Base-by-base conservation (phyloP, 768 basidiomycete species). In the Xanthoconium stramineum region DNA sequence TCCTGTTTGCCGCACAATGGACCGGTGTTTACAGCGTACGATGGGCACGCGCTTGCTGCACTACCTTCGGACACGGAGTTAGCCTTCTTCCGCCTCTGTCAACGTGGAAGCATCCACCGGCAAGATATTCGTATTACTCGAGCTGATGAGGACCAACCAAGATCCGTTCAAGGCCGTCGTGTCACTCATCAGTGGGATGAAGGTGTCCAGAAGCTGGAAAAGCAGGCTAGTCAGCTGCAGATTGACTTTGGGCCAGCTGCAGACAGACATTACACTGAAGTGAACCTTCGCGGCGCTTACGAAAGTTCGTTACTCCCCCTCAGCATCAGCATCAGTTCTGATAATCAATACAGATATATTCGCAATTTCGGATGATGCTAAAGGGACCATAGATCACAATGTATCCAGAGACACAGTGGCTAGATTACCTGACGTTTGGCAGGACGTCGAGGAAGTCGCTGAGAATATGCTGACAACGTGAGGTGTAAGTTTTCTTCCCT, bases 391-490 rank as follows among this genome's bases (percentile, higher is more conserved):
- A 4, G 70, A 79, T 43, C 69, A 66, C 6, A 71, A 76, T 45
- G 68, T 69, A 1, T 73, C 81, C 9, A 74, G 81, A 56, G 76
- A 83, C 36, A 61, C 80, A 19, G 58, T 88, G 15, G 82, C 85
- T 19, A 74, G 68, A 38, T 76, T 89, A 57, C 78, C 83, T 0
- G 70, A 71, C 8, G 82, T 82, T 59, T 85, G 83, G 81, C 80
- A 83, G 61, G 72, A 74, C n/a, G 57, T 70, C 4, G 80, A 83
- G 53, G 69, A 65, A 29, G 74, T 77, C 3, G 61, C 75, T 1
- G 83, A 85, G 38, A 74, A 82, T 50, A 73, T 86, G 59, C 61
- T 90, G 28, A 91, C 86, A 29, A 78, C 76, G 90, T 91, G 60
- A 60, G 74, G 62, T 11, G 9, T 13, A 39, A 15, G 38, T 39